These are phyloP conservation scores for Colletotrichum higginsianum DNA, from an alignment of 2,329 filamentous ascomycete genomes.

Conservation along the genomic window DNA sequence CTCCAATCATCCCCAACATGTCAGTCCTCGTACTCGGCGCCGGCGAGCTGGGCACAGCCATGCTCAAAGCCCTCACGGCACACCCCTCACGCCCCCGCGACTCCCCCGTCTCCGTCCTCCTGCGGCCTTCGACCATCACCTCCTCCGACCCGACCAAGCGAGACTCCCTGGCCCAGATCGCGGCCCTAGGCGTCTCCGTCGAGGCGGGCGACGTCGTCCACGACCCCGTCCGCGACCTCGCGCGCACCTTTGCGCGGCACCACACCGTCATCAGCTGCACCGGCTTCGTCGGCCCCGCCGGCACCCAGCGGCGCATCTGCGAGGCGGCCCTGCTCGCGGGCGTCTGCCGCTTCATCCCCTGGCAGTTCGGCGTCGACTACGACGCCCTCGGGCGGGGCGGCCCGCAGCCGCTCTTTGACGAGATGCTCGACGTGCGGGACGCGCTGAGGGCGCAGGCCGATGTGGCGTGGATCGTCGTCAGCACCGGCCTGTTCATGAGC, in stretches of 20 bases:
- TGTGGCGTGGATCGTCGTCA: slow-evolving; percentile 75
- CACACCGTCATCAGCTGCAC: slow-evolving; percentile 72
- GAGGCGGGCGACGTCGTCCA: slow-evolving; percentile 62
- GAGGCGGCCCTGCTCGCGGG: slow-evolving; percentile 67
- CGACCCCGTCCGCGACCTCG: slow-evolving; percentile 55
- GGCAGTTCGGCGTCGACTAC: slow-evolving; percentile 84
- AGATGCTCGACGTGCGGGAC: slow-evolving; percentile 73
- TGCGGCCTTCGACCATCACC: slow-evolving; percentile 65
- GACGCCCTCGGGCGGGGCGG: slow-evolving; percentile 72
- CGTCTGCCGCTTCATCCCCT: slow-evolving; percentile 72
- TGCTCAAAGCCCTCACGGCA: slow-evolving; percentile 65
- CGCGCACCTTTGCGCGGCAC: slow-evolving; percentile 60
- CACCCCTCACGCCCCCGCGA: slow-evolving; percentile 58
- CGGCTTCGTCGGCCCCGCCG: slow-evolving; percentile 70
- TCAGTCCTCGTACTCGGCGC: slow-evolving; percentile 74
- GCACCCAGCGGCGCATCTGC: slow-evolving; percentile 71
- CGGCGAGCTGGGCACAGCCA: slow-evolving; percentile 74
- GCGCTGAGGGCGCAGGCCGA: slow-evolving; percentile 62
- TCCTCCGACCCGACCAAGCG: slow-evolving; percentile 56
- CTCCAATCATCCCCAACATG: neutral
- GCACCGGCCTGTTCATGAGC: slow-evolving; percentile 79
- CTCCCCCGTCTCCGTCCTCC: slow-evolving; percentile 65
- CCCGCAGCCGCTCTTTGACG: slow-evolving; percentile 76
- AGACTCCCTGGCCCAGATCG: slow-evolving; percentile 52
- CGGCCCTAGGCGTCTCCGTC: slow-evolving; percentile 56